phyloP scores from a whole-genome alignment of 2,329 filamentous ascomycete species.

The Monosporascus cannonballus region DNA sequence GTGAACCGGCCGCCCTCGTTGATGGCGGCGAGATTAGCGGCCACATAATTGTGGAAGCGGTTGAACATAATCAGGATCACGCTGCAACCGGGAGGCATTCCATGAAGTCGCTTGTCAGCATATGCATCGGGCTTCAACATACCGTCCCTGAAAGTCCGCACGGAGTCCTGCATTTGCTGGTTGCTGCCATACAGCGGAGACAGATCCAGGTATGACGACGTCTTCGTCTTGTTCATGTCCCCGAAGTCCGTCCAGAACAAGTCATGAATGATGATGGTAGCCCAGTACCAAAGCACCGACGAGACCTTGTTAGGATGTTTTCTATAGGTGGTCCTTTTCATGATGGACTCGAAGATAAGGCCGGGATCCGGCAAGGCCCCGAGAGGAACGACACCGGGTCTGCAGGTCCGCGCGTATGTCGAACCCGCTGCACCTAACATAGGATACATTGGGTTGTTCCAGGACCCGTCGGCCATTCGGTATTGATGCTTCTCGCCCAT shows the following conservation, averaged over 20 bases:
- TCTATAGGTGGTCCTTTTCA: slow-evolving; percentile 46
- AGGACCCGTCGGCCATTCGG: slow-evolving; percentile 62
- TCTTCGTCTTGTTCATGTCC: slow-evolving; percentile 49
- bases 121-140: slow-evolving; percentile 68
- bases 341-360: slow-evolving; percentile 56
- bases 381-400: slow-evolving; percentile 51
- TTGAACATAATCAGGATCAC: slow-evolving; percentile 74
- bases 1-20: slow-evolving; percentile 78
- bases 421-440: slow-evolving; percentile 61
- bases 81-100: slow-evolving; percentile 65
- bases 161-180: slow-evolving; percentile 56
- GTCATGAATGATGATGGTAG: slow-evolving; percentile 68
- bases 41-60: slow-evolving; percentile 82
- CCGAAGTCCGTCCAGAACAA: slow-evolving; percentile 63
- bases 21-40: slow-evolving; percentile 72
- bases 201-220: slow-evolving; percentile 66
- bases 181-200: slow-evolving; percentile 65
- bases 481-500: slow-evolving; percentile 58
- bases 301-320: slow-evolving; percentile 67
- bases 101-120: slow-evolving; percentile 62
- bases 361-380: slow-evolving; percentile 63
- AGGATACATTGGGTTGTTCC: slow-evolving; percentile 64
- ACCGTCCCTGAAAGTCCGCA: slow-evolving; percentile 64
- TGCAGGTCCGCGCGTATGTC: slow-evolving; percentile 59
- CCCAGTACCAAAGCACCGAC: slow-evolving; percentile 67